Base-by-base conservation (phyloP, 2,329 filamentous ascomycete genomes). In the Raffaelea albimanens region DNA sequence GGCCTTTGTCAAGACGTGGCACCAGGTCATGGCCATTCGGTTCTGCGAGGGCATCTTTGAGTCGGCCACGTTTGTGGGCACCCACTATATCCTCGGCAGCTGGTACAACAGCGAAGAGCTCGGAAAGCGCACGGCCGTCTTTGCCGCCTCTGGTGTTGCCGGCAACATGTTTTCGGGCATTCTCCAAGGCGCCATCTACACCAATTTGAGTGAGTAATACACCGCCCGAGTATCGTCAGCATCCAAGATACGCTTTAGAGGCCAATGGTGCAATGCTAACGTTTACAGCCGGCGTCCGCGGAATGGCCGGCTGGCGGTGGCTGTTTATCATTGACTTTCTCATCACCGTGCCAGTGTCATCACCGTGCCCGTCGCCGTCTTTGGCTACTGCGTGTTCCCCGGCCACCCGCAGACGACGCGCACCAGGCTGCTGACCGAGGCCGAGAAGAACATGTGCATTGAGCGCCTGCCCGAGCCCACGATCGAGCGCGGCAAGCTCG, bases 81-180 rank as follows among this genome's bases (percentile, higher is more conserved):
- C 62, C 39, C 25, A 61, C 63, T 25, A 61, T 58, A 14, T 55
- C 65, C 4, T 59, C 21, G 67, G 68, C 14, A 42, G 63, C 49
- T 72, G 67, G 67, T 72, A 71, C 48, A 70, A 61, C 0, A 63
- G 63, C 0, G 56, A 57, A 13, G 69, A 71, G 48, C 56, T 72
- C 2, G 67, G 64, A 0, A 70, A 70, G 47, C 57, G 67, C 5
- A 63, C 43, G 0, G 63, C 63, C 3, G 58, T 72, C 1, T 71
- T 70, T 45, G 63, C 67, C 16, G 61, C 61, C 0, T 55, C 61
- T 25, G 57, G 58, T 16, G 51, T 61, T 10, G 59, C 59, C 2
- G 67, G 64, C 2, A 60, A 63, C 8, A 47, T 51, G 51, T 50
- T 50, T 18, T 34, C 21, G 2, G 63, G 65, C 0, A 65, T 66